Evolutionary conservation across 768 basidiomycete genomes (phyloP).

Genomic region (Sutorius australiensis): DNA sequence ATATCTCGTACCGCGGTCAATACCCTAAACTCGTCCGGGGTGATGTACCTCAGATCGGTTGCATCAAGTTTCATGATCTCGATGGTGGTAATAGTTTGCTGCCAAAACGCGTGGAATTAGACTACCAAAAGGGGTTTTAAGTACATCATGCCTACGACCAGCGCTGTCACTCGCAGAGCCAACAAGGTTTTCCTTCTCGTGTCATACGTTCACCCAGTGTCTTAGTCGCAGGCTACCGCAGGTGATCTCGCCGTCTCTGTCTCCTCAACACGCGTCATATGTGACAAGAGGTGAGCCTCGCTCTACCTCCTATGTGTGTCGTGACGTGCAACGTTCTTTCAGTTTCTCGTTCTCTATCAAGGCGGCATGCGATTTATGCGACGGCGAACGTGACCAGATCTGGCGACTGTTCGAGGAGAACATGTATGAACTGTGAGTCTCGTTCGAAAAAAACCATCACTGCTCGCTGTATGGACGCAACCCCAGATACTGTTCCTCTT

Average conservation of each 20-base stretch:
- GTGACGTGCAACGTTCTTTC: neutral
- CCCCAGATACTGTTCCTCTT: conserved; percentile 52
- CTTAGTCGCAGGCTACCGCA: conserved; percentile 20
- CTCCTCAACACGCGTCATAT: conserved; percentile 1
- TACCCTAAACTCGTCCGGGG: conserved; percentile 92
- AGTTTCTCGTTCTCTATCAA: conserved; percentile 26
- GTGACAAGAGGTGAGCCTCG: conserved; percentile 16
- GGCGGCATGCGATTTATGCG: conserved; percentile 32
- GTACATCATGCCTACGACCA: conserved; percentile 8
- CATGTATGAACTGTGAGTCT: conserved; percentile 45
- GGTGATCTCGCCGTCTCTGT: conserved; percentile 19
- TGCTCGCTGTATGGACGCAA: neutral
- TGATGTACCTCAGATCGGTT: conserved; percentile 89
- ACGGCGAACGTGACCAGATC: conserved; percentile 39
- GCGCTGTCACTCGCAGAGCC: conserved; percentile 25
- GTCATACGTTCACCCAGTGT: neutral
- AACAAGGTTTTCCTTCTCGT: conserved; percentile 31
- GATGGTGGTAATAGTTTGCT: neutral
- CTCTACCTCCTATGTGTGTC: neutral
- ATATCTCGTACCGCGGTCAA: conserved; percentile 69
- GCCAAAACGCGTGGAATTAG: conserved; percentile 1
- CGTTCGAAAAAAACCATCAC: neutral
- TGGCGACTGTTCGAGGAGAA: conserved; percentile 54
- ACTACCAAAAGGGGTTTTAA: no score
- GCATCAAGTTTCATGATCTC: conserved; percentile 84